These are phyloP conservation scores for Mycena kentingensis DNA, from an alignment of 768 basidiomycete genomes.

Conservation along the genomic window DNA sequence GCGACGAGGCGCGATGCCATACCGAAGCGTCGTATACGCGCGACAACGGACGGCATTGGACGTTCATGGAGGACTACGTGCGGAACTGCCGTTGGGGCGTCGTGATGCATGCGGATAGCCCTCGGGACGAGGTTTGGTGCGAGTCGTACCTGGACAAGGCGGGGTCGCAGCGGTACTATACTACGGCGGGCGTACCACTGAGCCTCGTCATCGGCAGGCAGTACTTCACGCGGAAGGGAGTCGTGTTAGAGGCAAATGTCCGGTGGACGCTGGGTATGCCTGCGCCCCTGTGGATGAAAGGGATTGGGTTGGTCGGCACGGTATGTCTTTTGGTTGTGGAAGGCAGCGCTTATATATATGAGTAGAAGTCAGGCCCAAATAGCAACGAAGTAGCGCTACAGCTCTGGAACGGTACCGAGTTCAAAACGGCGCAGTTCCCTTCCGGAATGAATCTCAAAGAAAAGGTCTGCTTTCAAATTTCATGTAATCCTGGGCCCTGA, in stretches of 20 bases:
- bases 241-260: conserved; percentile 82
- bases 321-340: too few relatives aligned
- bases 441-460: too few relatives aligned
- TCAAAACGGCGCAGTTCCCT: too few relatives aligned
- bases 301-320: conserved; percentile 61
- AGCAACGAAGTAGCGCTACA: too few relatives aligned
- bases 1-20: conserved; percentile 54
- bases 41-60: conserved; percentile 80
- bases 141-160: conserved; percentile 83
- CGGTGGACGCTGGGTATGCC: conserved; percentile 95
- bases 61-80: conserved; percentile 79
- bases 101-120: conserved; percentile 73
- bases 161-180: conserved; percentile 69
- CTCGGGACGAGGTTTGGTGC: conserved; percentile 89
- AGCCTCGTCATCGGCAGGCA: conserved; percentile 75
- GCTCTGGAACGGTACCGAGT: too few relatives aligned
- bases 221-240: conserved; percentile 70
- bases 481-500: neutral
- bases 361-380: too few relatives aligned
- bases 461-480: too few relatives aligned
- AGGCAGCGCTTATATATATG: too few relatives aligned
- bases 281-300: conserved; percentile 94
- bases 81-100: conserved; percentile 88
- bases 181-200: conserved; percentile 54
- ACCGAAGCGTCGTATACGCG: conserved; percentile 72